Evolutionary conservation across 495 filamentous ascomycete genomes (phyloP).

Genomic region (Beverwykella pulmonaria): DNA sequence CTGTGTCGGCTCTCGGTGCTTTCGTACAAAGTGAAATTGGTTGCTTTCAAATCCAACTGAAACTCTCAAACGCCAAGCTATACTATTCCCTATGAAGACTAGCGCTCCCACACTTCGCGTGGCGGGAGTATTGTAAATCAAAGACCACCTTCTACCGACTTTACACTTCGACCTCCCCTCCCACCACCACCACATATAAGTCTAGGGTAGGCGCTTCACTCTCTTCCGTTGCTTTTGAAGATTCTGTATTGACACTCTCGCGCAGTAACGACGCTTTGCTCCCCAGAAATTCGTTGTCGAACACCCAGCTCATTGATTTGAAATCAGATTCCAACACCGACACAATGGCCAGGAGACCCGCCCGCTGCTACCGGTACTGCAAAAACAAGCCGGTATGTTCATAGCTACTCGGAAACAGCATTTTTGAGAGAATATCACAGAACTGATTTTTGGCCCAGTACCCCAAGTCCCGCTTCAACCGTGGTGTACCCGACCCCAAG

Average conservation of each 20-base stretch:
- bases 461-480: constrained; percentile 99
- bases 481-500: constrained; percentile 99
- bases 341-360: constrained; percentile 97
- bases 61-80: too few species aligned
- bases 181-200: constrained; percentile 22
- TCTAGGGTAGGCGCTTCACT: constrained; percentile 21
- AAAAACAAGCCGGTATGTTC: constrained; percentile 96
- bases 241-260: constrained; percentile 2
- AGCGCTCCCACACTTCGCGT: constrained; percentile 5
- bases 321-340: constrained; percentile 54
- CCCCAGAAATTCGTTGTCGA: constrained; percentile 7
- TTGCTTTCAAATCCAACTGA: constrained; percentile 12
- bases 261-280: constrained; percentile 18
- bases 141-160: not conserved
- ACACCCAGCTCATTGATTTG: constrained; percentile 17
- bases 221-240: not conserved
- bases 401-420: too few species aligned
- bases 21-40: not conserved
- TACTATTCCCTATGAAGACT: constrained; percentile 13
- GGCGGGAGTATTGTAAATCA: constrained; percentile 17
- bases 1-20: constrained; percentile 2
- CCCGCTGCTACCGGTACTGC: constrained; percentile 99
- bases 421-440: not conserved
- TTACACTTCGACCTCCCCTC: not conserved
- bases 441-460: constrained; percentile 63